Evolutionary conservation across 345 rosid species (phyloP).

Genomic region (Eutrema japonicum): DNA sequence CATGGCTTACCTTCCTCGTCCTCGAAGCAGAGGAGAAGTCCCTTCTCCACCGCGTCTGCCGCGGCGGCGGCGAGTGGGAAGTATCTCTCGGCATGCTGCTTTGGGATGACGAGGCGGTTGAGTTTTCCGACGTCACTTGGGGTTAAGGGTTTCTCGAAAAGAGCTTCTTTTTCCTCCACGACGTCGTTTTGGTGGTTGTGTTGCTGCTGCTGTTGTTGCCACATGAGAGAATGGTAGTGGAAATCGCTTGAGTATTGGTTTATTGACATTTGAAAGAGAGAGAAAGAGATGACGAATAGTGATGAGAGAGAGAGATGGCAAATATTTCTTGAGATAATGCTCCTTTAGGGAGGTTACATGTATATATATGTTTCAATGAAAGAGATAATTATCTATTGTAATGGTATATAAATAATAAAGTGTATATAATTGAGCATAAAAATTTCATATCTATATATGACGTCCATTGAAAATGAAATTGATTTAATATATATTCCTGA

Average conservation of each 20-base stretch:
- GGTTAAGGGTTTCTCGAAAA: conserved; percentile 84
- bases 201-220: conserved; percentile 50
- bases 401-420: not conserved
- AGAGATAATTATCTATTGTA: not conserved
- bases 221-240: conserved; percentile 49
- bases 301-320: conserved; percentile 47
- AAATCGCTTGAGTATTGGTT: conserved; percentile 54
- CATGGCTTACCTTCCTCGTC: conserved; percentile 88
- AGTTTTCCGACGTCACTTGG: conserved; percentile 95
- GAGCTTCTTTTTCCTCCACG: conserved; percentile 51
- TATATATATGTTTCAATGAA: conserved; percentile 31
- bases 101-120: conserved; percentile 86
- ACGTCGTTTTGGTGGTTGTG: conserved; percentile 40
- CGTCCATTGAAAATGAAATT: not conserved
- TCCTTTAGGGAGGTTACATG: conserved; percentile 36
- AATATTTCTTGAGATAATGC: conserved; percentile 35
- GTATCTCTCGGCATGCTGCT: conserved; percentile 87
- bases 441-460: not conserved
- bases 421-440: not conserved
- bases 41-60: conserved; percentile 51
- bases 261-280: conserved; percentile 52
- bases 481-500: not conserved
- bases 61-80: conserved; percentile 64
- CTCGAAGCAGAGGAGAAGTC: conserved; percentile 67
- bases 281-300: conserved; percentile 35